Base-by-base conservation (phyloP, 2,329 filamentous ascomycete genomes). In the Xylariomycetidae sp. region DNA sequence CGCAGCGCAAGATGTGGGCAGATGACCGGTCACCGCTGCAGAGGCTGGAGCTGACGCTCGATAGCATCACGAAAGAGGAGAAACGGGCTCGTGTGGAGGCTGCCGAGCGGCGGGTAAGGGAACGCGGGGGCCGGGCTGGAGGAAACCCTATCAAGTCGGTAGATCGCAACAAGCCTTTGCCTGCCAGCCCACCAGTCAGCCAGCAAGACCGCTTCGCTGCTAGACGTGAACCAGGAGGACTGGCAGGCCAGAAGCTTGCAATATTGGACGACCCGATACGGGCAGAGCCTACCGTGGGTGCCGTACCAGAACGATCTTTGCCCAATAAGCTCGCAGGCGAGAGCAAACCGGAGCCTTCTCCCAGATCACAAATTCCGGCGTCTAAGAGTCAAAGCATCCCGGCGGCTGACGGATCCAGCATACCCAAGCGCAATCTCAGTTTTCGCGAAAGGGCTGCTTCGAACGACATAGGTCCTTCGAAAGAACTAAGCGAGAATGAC, bases 11-110 rank as follows among this genome's bases (percentile, higher is more conserved):
- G 67, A 67, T 70, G 64, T 79, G 85, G 61, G 85, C 90, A 52
- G 73, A 82, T 37, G 83, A 93, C 56, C 79, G 85, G 50, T 96
- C 90, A 43, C 92, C 93, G 32, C 72, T 98, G 32, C 90, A 98
- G 60, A 92, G 82, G 65, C 75, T 98, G 47, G 90, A 98, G 66
- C 77, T 85, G 53, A 92, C 86, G 50, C 73, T 96, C 52, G 84
- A 83, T 59, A 88, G 85, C 61, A 90, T 95, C 59, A 95, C 85
- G 58, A 96, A 95, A 59, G 89, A 95, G 62, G 89, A 95, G 61
- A 93, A 94, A 59, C 76, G 90, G 44, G 87, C 88, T 7, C 75
- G 86, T 29, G 78, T 90, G 4, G 76, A 88, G 54, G 84, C 90
- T 49, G 87, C 87, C 5, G 90, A 95, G 57, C 71, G 79, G 46